Evolutionary conservation across 2,329 filamentous ascomycete species (phyloP), one percentile per base, ranked within the genome.

Genomic region (Sclerotinia borealis): DNA sequence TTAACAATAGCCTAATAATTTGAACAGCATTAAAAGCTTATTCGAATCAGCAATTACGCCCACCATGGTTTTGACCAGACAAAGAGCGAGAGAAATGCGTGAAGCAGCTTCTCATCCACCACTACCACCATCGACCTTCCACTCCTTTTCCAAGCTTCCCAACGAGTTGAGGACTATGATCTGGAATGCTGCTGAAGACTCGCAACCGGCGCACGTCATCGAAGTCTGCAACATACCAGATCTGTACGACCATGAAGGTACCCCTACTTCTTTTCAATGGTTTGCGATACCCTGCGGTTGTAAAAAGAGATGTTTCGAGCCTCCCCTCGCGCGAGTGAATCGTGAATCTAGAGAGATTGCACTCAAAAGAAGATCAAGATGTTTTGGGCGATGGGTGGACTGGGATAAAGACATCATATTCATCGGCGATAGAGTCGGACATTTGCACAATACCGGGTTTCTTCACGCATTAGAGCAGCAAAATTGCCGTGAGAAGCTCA

Each of bases 361-460:
- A 7, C 31, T 15, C 4, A n/a, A 22, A 10, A 29, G 27, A n/a
- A 41, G 41, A 25, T 47, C 50, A 6, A 37, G 4, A 17, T 55
- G 37, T 17, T 58, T 62, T 29, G 51, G 31, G 15, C n/a, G 9
- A 7, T 58, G 39, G 37, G 11, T 62, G 8, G 22, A 62, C 13
- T 62, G 60, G 60, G 11, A 39, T 9, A 62, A 48, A 25, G 51
- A 62, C 11, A 62, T 39, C 6, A 39, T 62, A 47, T 62, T 58
- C 13, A 62, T 62, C 4, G 50, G 60, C 7, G 41, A 47, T 8
- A 34, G 37, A 37, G 60, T 62, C 13, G 60, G 51, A 11, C 50
- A 62, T n/a, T 45, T 62, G 9, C 60, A 62, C n/a, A 62, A 62
- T 25, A 62, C 60, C 4, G 60, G 60, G 3, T 62, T 62, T 25